Evolutionary conservation across 2,329 filamentous ascomycete species (phyloP), one percentile per base, ranked within the genome.

Genomic region (Penicillium vulpinum): DNA sequence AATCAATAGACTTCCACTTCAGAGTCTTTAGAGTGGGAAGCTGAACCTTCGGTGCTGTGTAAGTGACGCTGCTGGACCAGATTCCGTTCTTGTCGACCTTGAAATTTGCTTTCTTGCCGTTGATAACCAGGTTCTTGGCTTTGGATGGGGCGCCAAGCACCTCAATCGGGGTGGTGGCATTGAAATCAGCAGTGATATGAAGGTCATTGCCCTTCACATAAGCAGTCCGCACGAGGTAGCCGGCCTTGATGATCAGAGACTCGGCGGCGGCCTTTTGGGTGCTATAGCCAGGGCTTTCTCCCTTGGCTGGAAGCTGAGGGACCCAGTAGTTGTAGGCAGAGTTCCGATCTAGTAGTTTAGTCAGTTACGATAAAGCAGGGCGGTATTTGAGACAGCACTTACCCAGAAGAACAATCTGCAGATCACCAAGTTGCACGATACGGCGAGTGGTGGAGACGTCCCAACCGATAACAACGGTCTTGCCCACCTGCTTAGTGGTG

Each of bases 1-100:
- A 84, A 70, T 93, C 85, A 22, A 90, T 67, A 56, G 84, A 85
- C 67, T 86, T 86, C 90, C 90, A 94, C 1, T 81, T 73, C 10
- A 90, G 71, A 0, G 76, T 70, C 15, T 78, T 76, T 2, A 92
- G 77, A 8, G 82, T 74, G 0, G 88, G 88, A 1, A 91, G 62
- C 0, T 68, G 65, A 38, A 89, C 59, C 0, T 75, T 69, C 0
- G 85, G 85, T 8, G 76, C 71, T 0, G 70, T 68, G 62, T 83
- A 87, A 8, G 77, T 73, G 29, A 86, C 73, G 5, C 72, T 80
- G 3, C 79, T 80, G 8, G 81, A 73, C 71, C 87, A 82, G 49
- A 78, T 73, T 36, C 80, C 80, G 52, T 77, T 73, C 46, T 70
- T 66, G 26, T 76, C 76, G 11, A 72, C 72, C 5, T 68, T 74